phyloP scores from a whole-genome alignment of 1,139 yeast species.

The Lodderomyces pseudojiufengensis region DNA sequence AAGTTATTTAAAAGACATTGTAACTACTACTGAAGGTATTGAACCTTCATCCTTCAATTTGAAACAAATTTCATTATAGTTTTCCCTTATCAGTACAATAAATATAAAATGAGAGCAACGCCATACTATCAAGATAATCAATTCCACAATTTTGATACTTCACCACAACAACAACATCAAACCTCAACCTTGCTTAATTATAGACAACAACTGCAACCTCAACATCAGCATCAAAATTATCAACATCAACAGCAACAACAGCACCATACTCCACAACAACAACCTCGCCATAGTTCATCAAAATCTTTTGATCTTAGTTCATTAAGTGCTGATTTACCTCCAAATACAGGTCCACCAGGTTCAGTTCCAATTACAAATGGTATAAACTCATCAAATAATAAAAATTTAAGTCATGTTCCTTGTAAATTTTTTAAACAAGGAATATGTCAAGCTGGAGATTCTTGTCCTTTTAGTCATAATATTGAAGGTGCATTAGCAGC shows the following conservation, averaged over 20 bases:
- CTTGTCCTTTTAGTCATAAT: slow-evolving; percentile 90
- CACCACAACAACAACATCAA: not conserved
- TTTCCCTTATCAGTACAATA: no score
- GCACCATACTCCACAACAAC: not conserved
- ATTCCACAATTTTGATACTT: not conserved
- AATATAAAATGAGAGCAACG: no score
- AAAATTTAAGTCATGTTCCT: slow-evolving; percentile 83
- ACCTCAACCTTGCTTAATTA: not conserved
- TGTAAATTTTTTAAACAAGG: slow-evolving; percentile 92
- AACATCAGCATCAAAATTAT: not conserved
- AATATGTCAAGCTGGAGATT: slow-evolving; percentile 86
- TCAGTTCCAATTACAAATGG: slow-evolving; percentile 18
- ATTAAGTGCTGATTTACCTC: slow-evolving; percentile 25
- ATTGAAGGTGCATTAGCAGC: slow-evolving; percentile 53
- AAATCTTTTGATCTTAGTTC: slow-evolving; percentile 9
- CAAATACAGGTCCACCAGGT: slow-evolving; percentile 44
- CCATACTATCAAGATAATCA: no score
- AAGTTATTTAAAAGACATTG: no score
- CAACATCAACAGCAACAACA: not conserved
- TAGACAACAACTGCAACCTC: not conserved
- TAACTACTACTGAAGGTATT: no score
- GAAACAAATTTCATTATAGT: no score
- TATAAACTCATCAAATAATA: slow-evolving; percentile 11
- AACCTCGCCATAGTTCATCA: not conserved
- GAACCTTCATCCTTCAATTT: no score